phyloP scores from a whole-genome alignment of 164 flowering plant genomes.

The Tetracentron sinense region DNA sequence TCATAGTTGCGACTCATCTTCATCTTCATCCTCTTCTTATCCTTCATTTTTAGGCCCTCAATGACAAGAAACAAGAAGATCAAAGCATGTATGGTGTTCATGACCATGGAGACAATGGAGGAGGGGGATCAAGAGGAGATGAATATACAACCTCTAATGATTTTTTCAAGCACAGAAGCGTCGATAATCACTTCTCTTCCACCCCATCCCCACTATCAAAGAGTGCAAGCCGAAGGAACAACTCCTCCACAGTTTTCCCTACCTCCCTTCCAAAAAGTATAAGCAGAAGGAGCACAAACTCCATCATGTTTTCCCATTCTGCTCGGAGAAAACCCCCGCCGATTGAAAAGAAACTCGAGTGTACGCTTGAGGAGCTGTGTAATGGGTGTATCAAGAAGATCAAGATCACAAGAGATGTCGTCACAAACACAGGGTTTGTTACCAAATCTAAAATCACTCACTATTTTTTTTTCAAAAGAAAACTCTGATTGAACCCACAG shows the following conservation, averaged over 20 bases:
- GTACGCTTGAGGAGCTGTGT: too few species aligned
- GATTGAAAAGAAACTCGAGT: slow-evolving; percentile 18
- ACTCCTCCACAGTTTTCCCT: too few species aligned
- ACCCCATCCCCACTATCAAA: slow-evolving; percentile 9
- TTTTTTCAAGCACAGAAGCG: slow-evolving; percentile 18
- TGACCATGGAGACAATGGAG: not conserved
- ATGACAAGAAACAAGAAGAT: slow-evolving; percentile 22
- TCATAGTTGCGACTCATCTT: too few species aligned
- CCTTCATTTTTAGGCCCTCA: slow-evolving; percentile 15
- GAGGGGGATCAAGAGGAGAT: too few species aligned
- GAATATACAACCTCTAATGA: too few species aligned
- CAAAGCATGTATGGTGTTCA: not conserved
- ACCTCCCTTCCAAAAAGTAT: too few species aligned
- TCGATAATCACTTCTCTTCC: slow-evolving; percentile 3
- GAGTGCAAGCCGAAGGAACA: slow-evolving; percentile 7
- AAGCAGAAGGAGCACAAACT: not conserved
- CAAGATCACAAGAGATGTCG: slow-evolving; percentile 23
- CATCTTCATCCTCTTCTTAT: not conserved
- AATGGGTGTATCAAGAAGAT: slow-evolving; percentile 32
- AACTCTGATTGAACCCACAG: too few species aligned
- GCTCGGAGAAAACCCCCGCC: slow-evolving; percentile 15
- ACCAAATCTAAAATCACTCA: too few species aligned
- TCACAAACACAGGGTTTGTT: slow-evolving; percentile 16
- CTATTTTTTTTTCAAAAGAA: too few species aligned
- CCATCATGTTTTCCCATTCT: slow-evolving; percentile 21